Percentiles rank a stretch among this genome's conserved stretches.
Conservation (phyloP, 495 filamentous ascomycete species). For the Aspergillus hancockii region DNA sequence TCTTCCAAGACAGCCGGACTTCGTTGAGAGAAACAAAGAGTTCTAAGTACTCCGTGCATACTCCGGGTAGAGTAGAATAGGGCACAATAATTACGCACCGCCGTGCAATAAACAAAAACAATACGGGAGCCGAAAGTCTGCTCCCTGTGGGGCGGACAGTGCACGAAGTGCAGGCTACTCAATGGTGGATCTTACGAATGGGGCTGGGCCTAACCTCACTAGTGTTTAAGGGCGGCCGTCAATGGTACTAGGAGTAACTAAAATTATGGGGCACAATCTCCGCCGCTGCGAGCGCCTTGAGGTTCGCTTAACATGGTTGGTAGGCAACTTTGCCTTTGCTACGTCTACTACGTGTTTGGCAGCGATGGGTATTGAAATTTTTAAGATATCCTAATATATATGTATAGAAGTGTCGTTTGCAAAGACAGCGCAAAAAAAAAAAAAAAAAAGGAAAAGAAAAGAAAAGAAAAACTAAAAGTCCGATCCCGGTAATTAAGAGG, state of each 20-base stretch:
- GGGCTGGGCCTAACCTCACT: slow-evolving; percentile 3
- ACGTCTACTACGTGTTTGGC: slow-evolving; percentile 11
- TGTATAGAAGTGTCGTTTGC: not conserved
- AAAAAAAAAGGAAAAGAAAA: not conserved
- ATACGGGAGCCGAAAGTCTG: slow-evolving; percentile 1
- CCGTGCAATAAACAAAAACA: not conserved
- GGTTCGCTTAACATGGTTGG: slow-evolving; percentile 18
- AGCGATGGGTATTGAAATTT: not conserved
- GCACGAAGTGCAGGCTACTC: slow-evolving; percentile 16
- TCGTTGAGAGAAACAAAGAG: slow-evolving; percentile 1
- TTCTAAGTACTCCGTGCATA: not conserved
- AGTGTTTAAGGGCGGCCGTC: not conserved
- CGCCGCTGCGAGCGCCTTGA: not conserved
- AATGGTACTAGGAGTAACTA: not conserved
- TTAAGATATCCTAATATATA: not conserved
- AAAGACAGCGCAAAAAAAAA: not conserved
- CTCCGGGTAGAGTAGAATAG: not conserved
- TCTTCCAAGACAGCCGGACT: not conserved
- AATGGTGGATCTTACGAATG: slow-evolving; percentile 14
- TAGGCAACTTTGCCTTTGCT: slow-evolving; percentile 15
- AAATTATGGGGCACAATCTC: slow-evolving; percentile 5
- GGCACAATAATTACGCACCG: not conserved
- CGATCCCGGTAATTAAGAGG: too few relatives aligned
- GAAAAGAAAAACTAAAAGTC: not conserved
- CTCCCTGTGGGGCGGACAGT: slow-evolving; percentile 18